A percentile compares a stretch with the other conserved stretches of the same genome.
These are phyloP conservation scores for Filobasidium wieringae DNA, from an alignment of 768 basidiomycete species.

Conservation along the genomic window DNA sequence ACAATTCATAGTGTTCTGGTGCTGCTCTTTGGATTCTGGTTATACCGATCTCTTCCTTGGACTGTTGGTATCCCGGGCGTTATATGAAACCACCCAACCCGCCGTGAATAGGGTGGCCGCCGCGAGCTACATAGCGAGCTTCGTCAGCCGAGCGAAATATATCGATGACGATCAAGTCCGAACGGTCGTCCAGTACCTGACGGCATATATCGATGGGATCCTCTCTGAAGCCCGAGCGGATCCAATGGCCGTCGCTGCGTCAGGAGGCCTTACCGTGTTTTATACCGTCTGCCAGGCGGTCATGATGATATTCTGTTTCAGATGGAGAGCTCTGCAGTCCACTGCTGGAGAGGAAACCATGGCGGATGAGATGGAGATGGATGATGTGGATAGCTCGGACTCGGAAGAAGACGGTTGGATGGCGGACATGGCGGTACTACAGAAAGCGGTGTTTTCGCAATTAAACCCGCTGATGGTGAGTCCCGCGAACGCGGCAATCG, in stretches of 20 bases:
- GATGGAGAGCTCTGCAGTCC: slow-evolving; percentile 72
- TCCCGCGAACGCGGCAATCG: slow-evolving; percentile 1
- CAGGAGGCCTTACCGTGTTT: slow-evolving; percentile 59
- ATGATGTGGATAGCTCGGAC: slow-evolving; percentile 17
- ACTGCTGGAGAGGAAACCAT: slow-evolving; percentile 40
- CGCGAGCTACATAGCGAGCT: slow-evolving; percentile 82
- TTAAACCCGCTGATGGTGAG: slow-evolving; percentile 80
- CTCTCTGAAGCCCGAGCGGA: slow-evolving; percentile 46
- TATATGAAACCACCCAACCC: slow-evolving; percentile 52
- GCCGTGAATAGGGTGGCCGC: slow-evolving; percentile 76
- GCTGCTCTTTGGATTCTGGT: slow-evolving; percentile 73
- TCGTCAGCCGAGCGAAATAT: slow-evolving; percentile 79
- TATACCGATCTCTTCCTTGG: slow-evolving; percentile 90
- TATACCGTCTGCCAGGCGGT: slow-evolving; percentile 86
- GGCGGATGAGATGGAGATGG: slow-evolving; percentile 31
- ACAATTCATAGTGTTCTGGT: slow-evolving; percentile 94
- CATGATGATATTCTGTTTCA: slow-evolving; percentile 94
- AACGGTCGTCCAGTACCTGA: slow-evolving; percentile 68
- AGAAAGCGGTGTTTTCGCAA: slow-evolving; percentile 64
- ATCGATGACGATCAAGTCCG: slow-evolving; percentile 64
- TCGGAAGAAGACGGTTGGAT: slow-evolving; percentile 52
- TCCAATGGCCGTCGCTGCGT: slow-evolving; percentile 22
- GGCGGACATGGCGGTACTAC: slow-evolving; percentile 60
- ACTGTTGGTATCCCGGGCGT: slow-evolving; percentile 78
- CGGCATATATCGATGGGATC: slow-evolving; percentile 66